Evolutionary conservation across 2,329 filamentous ascomycete genomes (phyloP), one percentile per base, ranked within the genome.

Genomic region (Venturia aucupariae): DNA sequence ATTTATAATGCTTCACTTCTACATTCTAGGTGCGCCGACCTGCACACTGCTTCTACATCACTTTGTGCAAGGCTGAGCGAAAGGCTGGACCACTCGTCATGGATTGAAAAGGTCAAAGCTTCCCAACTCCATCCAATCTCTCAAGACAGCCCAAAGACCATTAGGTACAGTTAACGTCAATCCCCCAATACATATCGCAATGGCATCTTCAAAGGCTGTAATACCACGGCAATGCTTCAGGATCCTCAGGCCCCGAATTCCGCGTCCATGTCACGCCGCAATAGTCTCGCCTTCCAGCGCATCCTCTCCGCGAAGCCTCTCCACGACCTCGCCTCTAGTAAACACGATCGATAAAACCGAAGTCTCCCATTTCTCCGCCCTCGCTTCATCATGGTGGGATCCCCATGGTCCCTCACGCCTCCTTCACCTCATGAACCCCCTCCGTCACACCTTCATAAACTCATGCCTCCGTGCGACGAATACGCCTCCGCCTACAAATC

Each of bases 361-460:
- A 79, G 86, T 99, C 68, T 90, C 89, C 22, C 94, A 99, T 80
- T 99, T 99, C 84, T 92, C 92, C 72, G 86, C 86, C 67, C 90
- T 99, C 71, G 94, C 94, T 68, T 90, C 90, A 68, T 88, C 88
- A 71, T 99, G 94, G 94, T 99, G 94, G 94, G 92, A 97, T 76
- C 90, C 93, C 1, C 87, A 96, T 73, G 94, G 94, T 62, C 88
- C 93, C 7, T 97, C 92, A 4, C 86, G 93, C 46, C 86, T 97
- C 65, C 86, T 99, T 2, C 94, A 99, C 76, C 87, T 96, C 69
- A 97, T 99, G 93, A 97, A 99, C 78, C 94, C 94, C 1, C 85
- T 96, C 57, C 92, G 94, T 41, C 92, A 97, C 78, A 87, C 92
- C 77, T 97, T 97, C 77, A 94, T 97, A 75, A 82, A 82, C 27